Evolutionary conservation across 768 basidiomycete species (phyloP), one percentile per base, ranked within the genome.

Genomic region (Auricularia sp.): DNA sequence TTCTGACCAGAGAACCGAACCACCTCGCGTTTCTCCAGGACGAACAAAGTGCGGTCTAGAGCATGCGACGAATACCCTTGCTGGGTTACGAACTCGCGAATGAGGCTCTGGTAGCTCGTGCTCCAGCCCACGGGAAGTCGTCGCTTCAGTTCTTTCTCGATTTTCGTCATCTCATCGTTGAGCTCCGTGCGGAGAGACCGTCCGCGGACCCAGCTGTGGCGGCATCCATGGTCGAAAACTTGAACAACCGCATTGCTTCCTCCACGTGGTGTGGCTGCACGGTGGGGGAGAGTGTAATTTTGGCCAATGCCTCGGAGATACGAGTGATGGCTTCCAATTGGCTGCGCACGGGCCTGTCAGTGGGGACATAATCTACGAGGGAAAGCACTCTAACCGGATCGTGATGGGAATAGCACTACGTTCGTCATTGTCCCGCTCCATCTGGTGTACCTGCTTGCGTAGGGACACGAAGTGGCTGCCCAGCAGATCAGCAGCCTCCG

Each of bases 301-400:
- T 99, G 13, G 96, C 95, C 21, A 98, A 80, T 2, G 96, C 89
- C 74, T 99, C 97, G 1, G 97, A 98, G 73, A 98, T 98, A 42
- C 97, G 94, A 72, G 98, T 94, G 73, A 99, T 95, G 47, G 97
- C 97, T 78, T 99, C 97, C 3, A 99, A 82, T 87, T 99, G 97
- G 63, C 85, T 85, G 70, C 5, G 24, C 21, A 54, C 66, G 21
- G 63, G 84, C 86, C 54, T 14, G 59, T 24, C 54, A 63, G 29
- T 24, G n/a, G 7, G 42, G 29, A 29, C 29, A n/a, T n/a, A 62
- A 21, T 35, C 6, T 2, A 24, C 11, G 34, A 21, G 42, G 44
- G 54, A 45, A 29, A 3, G 47, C 56, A n/a, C 16, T 79, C 87
- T 54, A 64, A 94, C 94, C 94, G 94, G 71, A 98, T 82, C 24